A percentile compares a stretch with the other conserved stretches of the same genome.
phyloP scores from a whole-genome alignment of 177 flowering plant species.

The Telopea speciosissima region DNA sequence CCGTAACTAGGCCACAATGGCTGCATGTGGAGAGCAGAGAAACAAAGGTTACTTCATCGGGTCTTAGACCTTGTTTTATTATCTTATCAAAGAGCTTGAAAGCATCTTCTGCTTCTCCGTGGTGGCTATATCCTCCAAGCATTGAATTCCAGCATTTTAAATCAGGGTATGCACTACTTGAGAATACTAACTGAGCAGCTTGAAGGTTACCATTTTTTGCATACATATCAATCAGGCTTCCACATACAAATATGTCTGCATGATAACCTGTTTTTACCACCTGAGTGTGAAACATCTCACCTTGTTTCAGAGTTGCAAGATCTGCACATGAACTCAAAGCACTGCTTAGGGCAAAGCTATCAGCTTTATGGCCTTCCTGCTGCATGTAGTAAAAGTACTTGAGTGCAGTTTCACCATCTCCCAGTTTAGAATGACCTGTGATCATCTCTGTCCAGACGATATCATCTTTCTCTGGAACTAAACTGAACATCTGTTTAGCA shows the following conservation, averaged over 20 bases:
- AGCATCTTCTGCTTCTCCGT: slow-evolving; percentile 64
- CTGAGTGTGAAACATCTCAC: slow-evolving; percentile 69
- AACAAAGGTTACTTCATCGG: slow-evolving; percentile 69
- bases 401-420: slow-evolving; percentile 50
- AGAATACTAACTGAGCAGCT: slow-evolving; percentile 47
- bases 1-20: slow-evolving; percentile 55
- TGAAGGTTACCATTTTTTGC: slow-evolving; percentile 59
- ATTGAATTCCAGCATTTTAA: slow-evolving; percentile 84
- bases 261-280: slow-evolving; percentile 57
- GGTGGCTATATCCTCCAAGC: slow-evolving; percentile 71
- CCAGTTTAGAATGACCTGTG: slow-evolving; percentile 47
- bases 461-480: slow-evolving; percentile 45
- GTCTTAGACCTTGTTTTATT: slow-evolving; percentile 32
- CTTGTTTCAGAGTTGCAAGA: slow-evolving; percentile 57
- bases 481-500: slow-evolving; percentile 40
- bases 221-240: slow-evolving; percentile 82
- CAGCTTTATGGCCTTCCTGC: slow-evolving; percentile 42
- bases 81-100: slow-evolving; percentile 42
- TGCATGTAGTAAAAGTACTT: slow-evolving; percentile 48
- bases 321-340: slow-evolving; percentile 81
- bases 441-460: slow-evolving; percentile 92
- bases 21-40: slow-evolving; percentile 75
- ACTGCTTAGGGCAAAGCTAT: slow-evolving; percentile 64
- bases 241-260: slow-evolving; percentile 49
- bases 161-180: slow-evolving; percentile 40